Evolutionary conservation across 768 basidiomycete species (phyloP), one percentile per base, ranked within the genome.

Genomic region (Nevesoporus exiguus): DNA sequence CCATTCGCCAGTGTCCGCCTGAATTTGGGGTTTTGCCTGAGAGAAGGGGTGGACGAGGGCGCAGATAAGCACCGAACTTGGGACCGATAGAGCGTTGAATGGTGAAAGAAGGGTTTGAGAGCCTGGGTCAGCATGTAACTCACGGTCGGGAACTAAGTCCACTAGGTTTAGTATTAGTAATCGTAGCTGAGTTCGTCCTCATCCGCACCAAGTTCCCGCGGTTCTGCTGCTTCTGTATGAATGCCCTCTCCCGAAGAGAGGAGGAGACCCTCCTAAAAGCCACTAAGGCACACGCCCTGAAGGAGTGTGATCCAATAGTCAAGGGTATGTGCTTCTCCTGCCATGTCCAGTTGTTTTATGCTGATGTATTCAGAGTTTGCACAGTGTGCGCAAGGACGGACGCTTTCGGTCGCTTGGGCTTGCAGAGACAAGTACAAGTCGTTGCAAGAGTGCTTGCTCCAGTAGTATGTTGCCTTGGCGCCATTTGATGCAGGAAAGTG

Each of bases 231-330:
- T 22, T 42, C 44, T n/a, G 14, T 34, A 93, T 93, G 92, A 84
- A 92, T 70, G 80, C 90, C 39, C 81, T 94, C 30, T 94, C 92
- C 34, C 81, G 90, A 52, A 80, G 92, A 46, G 92, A 94, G 73
- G 92, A 95, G 68, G 92, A 95, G 42, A 86, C 85, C 8, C 79
- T 95, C 37, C 70, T 88, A 36, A 93, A 94, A 70, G 76, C 87
- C 22, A 88, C 90, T 9, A 94, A 93, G 66, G 82, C 84, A 15
- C 76, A 78, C 52, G 92, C 93, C 13, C 70, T 93, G 65, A 84
- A 81, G 62, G 86, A 90, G 68, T 94, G 92, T 58, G 86, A 91
- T 63, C 57, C 74, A 1, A 57, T 90, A 7, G 88, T 93, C 5
- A 86, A 84, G 82, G 87, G 93, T 47, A 21, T 34, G 24, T 60